A percentile compares a stretch with the other conserved stretches of the same genome.
Conservation (phyloP, 225 moss, liverwort and hornwort genomes). For the Bryoerythrophyllum caledonicum region DNA sequence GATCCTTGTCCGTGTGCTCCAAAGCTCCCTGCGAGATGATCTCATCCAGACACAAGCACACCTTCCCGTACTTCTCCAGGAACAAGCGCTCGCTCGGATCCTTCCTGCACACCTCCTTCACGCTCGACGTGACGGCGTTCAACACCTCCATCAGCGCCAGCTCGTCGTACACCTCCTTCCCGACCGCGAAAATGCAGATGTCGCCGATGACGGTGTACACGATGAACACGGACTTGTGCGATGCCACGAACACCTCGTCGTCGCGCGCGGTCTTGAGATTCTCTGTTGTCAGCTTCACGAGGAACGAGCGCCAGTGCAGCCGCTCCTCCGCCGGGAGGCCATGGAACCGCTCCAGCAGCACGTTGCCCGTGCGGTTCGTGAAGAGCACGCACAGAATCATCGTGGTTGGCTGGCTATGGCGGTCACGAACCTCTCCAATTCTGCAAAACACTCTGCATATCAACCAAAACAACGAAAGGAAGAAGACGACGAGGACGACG, state of each 20-base stretch:
- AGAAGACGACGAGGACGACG: not conserved
- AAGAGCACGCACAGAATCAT: conserved; percentile 89
- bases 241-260: conserved; percentile 91
- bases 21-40: conserved; percentile 89
- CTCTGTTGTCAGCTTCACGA: conserved; percentile 84
- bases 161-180: conserved; percentile 95
- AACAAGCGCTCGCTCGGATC: conserved; percentile 91
- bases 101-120: conserved; percentile 86
- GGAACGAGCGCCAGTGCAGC: conserved; percentile 85
- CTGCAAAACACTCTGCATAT: not conserved
- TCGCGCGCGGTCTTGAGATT: conserved; percentile 87
- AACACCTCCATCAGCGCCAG: conserved; percentile 87
- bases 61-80: conserved; percentile 90
- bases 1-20: conserved; percentile 96
- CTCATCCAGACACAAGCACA: conserved; percentile 89
- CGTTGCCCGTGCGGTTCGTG: conserved; percentile 82
- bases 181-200: conserved; percentile 78
- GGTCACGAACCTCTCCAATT: conserved; percentile 8
- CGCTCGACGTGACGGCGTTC: conserved; percentile 69
- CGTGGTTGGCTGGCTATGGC: conserved; percentile 25
- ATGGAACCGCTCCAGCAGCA: conserved; percentile 90
- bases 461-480: not conserved
- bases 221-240: conserved; percentile 93
- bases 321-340: conserved; percentile 85
- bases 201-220: conserved; percentile 91